Evolutionary conservation across 371 early-diverging fungal species (phyloP).

Genomic region (Choanephora cucurbitarum): DNA sequence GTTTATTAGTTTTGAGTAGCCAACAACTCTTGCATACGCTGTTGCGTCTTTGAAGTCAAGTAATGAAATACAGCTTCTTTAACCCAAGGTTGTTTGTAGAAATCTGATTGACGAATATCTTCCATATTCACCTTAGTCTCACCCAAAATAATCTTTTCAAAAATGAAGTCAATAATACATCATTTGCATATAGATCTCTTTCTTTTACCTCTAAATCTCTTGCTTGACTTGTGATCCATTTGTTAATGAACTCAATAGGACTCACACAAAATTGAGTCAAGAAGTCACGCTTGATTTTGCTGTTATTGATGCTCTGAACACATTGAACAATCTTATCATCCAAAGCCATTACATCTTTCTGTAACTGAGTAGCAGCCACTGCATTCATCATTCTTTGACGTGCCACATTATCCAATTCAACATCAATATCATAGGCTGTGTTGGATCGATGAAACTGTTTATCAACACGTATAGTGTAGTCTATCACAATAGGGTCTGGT

Average conservation of each 20-base stretch:
- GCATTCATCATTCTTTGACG: conserved; percentile 57
- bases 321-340: conserved; percentile 71
- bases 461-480: conserved; percentile 79
- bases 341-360: conserved; percentile 59
- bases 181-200: too few relatives aligned
- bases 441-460: conserved; percentile 64
- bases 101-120: conserved; percentile 77
- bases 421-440: conserved; percentile 86
- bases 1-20: conserved; percentile 26
- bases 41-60: conserved; percentile 66
- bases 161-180: background rate
- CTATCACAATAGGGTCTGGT: conserved; percentile 87
- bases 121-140: conserved; percentile 85
- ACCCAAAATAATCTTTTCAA: conserved; percentile 78
- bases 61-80: conserved; percentile 92
- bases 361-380: conserved; percentile 40
- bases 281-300: conserved; percentile 91
- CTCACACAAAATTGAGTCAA: conserved; percentile 81
- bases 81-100: conserved; percentile 87
- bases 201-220: conserved; percentile 85
- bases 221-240: conserved; percentile 90
- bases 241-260: conserved; percentile 88
- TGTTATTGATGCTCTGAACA: conserved; percentile 82
- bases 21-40: conserved; percentile 52
- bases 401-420: conserved; percentile 82